Evolutionary conservation across 2,329 filamentous ascomycete species (phyloP), one percentile per base, ranked within the genome.

Genomic region (Neopestalotiopsis sp.): DNA sequence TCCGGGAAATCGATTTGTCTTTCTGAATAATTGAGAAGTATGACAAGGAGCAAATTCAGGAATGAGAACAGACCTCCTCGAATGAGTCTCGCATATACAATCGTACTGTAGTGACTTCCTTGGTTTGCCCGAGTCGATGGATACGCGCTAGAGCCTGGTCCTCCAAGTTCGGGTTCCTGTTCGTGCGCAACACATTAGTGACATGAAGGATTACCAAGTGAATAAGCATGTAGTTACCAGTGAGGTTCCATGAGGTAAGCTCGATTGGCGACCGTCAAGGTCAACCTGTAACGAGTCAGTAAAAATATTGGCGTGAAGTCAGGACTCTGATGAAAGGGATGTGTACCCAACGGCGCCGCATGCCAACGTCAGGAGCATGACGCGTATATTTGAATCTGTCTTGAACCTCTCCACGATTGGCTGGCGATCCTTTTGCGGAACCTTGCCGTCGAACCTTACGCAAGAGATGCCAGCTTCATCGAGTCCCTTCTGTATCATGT

Each of bases 351-450:
- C 42, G 1, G 42, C 42, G 4, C 42, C 42, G n/a, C 42, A 88
- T 0, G 82, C 81, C 1, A 88, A 74, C 0, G 85, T 86, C 1
- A 88, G 73, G 0, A 88, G 77, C 67, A 86, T 79, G 4, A 88
- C 82, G 0, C 77, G 75, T 3, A 84, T 72, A 0, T 45, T 68
- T 0, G 79, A 74, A 10, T 87, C 79, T 0, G 63, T 72, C 1
- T 77, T 77, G 71, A 88, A 87, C 4, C 67, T 74, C 0, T 83
- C 71, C 0, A 88, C 71, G 0, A 83, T 80, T 0, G 69, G 59
- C 5, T 83, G 79, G 3, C 86, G 76, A 0, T 85, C 80, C 1
- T 77, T 80, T 12, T 82, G 81, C 0, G 79, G 78, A 0, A 84
- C 79, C 40, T 81, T 83, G 1, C 85, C 85, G 67, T 88, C 86